Conservation (phyloP, 2,329 filamentous ascomycete species). For the Aureobasidium musti region DNA sequence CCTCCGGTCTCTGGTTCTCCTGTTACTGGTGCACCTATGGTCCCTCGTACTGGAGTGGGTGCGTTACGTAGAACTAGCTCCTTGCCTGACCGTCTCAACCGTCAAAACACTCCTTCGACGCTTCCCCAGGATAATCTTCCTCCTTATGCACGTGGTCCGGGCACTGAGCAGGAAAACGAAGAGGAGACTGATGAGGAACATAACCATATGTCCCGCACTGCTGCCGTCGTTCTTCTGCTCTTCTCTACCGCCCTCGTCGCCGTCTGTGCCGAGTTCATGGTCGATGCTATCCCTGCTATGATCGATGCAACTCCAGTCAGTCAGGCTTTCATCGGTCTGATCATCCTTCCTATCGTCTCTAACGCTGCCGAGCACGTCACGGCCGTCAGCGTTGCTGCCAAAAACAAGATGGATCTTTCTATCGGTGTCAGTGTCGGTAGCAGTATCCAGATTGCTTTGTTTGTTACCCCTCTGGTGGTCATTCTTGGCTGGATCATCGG, state of each 20-base stretch:
- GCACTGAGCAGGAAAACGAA: slow-evolving; percentile 17
- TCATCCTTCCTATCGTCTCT: slow-evolving; percentile 79
- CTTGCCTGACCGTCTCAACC: slow-evolving; percentile 67
- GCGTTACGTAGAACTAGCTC: slow-evolving; percentile 70
- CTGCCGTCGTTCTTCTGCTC: slow-evolving; percentile 58
- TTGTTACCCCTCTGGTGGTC: slow-evolving; percentile 74
- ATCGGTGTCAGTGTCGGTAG: slow-evolving; percentile 79
- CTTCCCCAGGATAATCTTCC: slow-evolving; percentile 17
- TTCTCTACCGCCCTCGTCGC: slow-evolving; percentile 61
- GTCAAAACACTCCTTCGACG: slow-evolving; percentile 32
- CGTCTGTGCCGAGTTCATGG: slow-evolving; percentile 69
- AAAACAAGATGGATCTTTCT: slow-evolving; percentile 83
- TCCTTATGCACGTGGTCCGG: slow-evolving; percentile 7
- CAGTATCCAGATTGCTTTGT: slow-evolving; percentile 78
- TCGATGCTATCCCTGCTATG: slow-evolving; percentile 70
- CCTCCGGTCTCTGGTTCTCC: slow-evolving; percentile 39
- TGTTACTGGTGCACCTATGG: slow-evolving; percentile 33
- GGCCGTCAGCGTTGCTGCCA: slow-evolving; percentile 74
- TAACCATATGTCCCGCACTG: slow-evolving; percentile 58
- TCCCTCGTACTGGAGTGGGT: slow-evolving; percentile 43
- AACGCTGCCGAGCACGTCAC: slow-evolving; percentile 82
- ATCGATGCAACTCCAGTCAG: slow-evolving; percentile 61
- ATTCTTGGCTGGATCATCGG: slow-evolving; percentile 77
- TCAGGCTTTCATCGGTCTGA: slow-evolving; percentile 76
- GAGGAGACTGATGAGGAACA: slow-evolving; percentile 40